Percentiles rank a stretch among this genome's conserved stretches.
Conservation (phyloP, 2,329 filamentous ascomycete species). For the Xenosphaeropsis pyriputrescens region DNA sequence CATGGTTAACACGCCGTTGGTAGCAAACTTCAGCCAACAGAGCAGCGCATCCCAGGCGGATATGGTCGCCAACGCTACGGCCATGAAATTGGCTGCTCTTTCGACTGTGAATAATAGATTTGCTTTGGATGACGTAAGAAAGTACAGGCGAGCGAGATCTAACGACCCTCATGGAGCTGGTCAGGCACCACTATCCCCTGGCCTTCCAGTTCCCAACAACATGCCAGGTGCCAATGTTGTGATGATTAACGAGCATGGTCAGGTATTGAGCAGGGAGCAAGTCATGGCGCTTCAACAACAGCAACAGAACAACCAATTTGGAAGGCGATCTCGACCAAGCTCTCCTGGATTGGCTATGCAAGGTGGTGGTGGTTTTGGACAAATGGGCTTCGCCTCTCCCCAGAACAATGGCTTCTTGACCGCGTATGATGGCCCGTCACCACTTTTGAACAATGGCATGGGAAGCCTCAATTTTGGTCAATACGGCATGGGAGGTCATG, state of each 20-base stretch:
- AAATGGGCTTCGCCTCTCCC: constrained; percentile 66
- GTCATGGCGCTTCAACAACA: constrained; percentile 68
- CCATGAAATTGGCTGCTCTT: constrained; percentile 94
- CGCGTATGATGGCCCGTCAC: constrained; percentile 65
- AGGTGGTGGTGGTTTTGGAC: constrained; percentile 37
- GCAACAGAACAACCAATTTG: constrained; percentile 37
- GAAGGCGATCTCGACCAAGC: constrained; percentile 70
- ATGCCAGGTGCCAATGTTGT: constrained; percentile 66
- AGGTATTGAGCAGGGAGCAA: constrained; percentile 74
- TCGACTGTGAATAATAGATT: constrained; percentile 98
- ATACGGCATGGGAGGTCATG: constrained; percentile 54
- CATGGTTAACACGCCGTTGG: constrained; percentile 96
- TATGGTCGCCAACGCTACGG: constrained; percentile 96
- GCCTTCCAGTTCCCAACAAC: constrained; percentile 39
- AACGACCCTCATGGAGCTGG: constrained; percentile 57
- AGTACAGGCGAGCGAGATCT: constrained; percentile 83
- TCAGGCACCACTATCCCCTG: constrained; percentile 52
- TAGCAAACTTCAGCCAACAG: constrained; percentile 59
- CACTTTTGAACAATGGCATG: constrained; percentile 59
- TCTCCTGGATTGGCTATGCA: constrained; percentile 83
- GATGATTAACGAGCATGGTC: constrained; percentile 90
- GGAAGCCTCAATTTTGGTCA: constrained; percentile 57
- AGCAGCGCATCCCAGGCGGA: constrained; percentile 58
- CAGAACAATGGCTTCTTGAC: constrained; percentile 91
- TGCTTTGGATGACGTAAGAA: constrained; percentile 88